These are phyloP conservation scores for barrel medic (Medicago truncatula) DNA, from an alignment of 306 rosid genomes.

Conservation along the genomic window MtrunA17r5.0-ANR NC_053045.1:29862001-29862500, in stretches of 20 bases:
- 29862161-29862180: slow-evolving; percentile 96
- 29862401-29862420: too few relatives aligned
- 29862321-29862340: not conserved
- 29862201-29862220: slow-evolving; percentile 96
- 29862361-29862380: too few relatives aligned
- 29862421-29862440: too few relatives aligned
- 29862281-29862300: slow-evolving; percentile 79
- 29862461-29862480: too few relatives aligned
- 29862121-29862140: not conserved
- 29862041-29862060: slow-evolving; percentile 90
- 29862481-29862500: too few relatives aligned
- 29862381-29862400: too few relatives aligned
- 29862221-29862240: slow-evolving; percentile 82
- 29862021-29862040: slow-evolving; percentile 99
- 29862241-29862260: slow-evolving; percentile 93
- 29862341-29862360: too few relatives aligned
- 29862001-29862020: slow-evolving; percentile 95
- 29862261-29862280: slow-evolving; percentile 75
- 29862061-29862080: not conserved
- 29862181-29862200: slow-evolving; percentile 85
- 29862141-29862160: slow-evolving; percentile 86
- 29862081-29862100: too few relatives aligned
- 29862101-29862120: too few relatives aligned
- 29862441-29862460: too few relatives aligned
- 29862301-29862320: not conserved